These are phyloP conservation scores for Gentiana dahurica DNA, from an alignment of 257 asterid genomes.

Conservation along the genomic window DNA sequence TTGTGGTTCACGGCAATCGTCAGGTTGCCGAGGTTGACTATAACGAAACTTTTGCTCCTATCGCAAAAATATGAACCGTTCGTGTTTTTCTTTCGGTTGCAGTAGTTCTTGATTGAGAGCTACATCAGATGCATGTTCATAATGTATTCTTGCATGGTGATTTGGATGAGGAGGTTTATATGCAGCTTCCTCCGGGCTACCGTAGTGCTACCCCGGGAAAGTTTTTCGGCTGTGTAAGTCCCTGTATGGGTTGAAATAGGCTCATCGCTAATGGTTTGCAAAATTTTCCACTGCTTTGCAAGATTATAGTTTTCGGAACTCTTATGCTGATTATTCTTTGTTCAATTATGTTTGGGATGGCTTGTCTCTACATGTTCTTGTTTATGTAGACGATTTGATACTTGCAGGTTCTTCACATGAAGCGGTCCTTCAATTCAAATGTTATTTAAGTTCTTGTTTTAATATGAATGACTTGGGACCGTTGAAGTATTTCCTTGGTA, in stretches of 20 bases:
- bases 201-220: fast-evolving
- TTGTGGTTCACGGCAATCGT: too few species aligned
- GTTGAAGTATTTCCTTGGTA: neutral
- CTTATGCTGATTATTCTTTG: neutral
- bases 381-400: neutral
- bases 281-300: neutral
- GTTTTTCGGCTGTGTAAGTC: neutral
- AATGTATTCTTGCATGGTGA: neutral
- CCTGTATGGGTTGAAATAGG: neutral
- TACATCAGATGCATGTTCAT: neutral
- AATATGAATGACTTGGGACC: neutral
- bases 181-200: constrained; percentile 1
- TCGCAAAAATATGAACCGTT: neutral
- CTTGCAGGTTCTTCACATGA: neutral
- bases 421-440: neutral
- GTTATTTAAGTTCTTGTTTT: neutral
- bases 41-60: neutral
- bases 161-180: constrained; percentile 4
- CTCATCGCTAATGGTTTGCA: neutral
- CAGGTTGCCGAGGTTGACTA: neutral
- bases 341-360: neutral
- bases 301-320: neutral
- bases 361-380: neutral
- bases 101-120: neutral
- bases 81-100: neutral